Percentiles rank a stretch among this genome's conserved stretches.
Evolutionary conservation across 805 yeast genomes (phyloP).

Genomic region (Zygoascus ofunaensis): DNA sequence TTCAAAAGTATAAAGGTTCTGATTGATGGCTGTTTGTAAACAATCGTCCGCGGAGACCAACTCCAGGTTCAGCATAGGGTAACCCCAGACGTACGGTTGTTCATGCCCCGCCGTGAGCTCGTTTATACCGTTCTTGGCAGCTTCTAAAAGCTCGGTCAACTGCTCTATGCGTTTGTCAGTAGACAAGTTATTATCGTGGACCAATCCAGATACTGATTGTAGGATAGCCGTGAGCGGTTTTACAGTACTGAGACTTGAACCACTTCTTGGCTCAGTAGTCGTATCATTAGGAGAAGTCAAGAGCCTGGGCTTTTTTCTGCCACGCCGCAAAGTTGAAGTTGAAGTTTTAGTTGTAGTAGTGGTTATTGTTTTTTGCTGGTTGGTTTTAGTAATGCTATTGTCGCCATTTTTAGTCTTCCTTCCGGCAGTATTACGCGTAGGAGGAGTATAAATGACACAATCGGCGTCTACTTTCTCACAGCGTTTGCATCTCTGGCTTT

Average conservation of each 20-base stretch:
- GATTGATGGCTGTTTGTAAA: conserved; percentile 8
- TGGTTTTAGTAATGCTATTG: not conserved
- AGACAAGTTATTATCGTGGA: not conserved
- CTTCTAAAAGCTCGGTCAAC: not conserved
- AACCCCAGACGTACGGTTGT: not conserved
- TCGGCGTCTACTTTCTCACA: conserved; percentile 14
- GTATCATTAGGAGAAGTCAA: not conserved
- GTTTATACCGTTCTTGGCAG: not conserved
- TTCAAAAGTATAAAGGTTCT: conserved; percentile 9
- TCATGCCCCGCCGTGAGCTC: not conserved
- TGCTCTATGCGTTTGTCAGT: not conserved
- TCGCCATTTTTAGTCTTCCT: not conserved
- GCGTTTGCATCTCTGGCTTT: conserved; percentile 11
- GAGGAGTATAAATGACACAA: conserved; percentile 6
- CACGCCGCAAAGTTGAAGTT: not conserved
- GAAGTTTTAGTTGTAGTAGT: not conserved
- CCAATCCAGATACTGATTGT: not conserved
- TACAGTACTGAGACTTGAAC: not conserved
- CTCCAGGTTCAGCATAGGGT: not conserved
- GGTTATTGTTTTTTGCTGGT: not conserved
- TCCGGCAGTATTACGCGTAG: not conserved
- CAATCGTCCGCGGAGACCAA: conserved; percentile 1
- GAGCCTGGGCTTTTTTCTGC: not conserved
- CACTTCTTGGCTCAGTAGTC: not conserved
- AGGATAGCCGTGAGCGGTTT: too few species aligned